Percentiles rank a stretch among this genome's conserved stretches.
These are phyloP conservation scores for Annulohypoxylon moriforme DNA, from an alignment of 495 filamentous ascomycete species.

Conservation along the genomic window DNA sequence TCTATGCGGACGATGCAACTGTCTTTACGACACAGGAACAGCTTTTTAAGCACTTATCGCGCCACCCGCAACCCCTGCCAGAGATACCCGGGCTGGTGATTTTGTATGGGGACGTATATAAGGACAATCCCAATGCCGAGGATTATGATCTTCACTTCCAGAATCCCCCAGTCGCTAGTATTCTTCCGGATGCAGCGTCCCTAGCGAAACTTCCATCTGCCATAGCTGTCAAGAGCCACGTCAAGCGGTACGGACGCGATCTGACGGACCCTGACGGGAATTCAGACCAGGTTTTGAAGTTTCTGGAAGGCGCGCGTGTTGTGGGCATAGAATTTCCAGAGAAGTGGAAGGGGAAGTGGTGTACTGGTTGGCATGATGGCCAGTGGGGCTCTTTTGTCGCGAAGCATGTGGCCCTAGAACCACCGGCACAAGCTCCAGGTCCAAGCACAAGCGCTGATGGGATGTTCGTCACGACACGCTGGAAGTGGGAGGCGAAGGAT, in stretches of 20 bases:
- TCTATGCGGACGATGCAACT: constrained; percentile 53
- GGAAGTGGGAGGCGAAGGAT: constrained; percentile 54
- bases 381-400: constrained; percentile 55
- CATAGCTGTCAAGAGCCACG: constrained; percentile 48
- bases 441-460: constrained; percentile 26
- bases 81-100: constrained; percentile 51
- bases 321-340: constrained; percentile 59
- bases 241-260: constrained; percentile 46
- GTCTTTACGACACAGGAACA: constrained; percentile 50
- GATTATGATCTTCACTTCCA: constrained; percentile 60
- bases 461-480: constrained; percentile 53
- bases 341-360: constrained; percentile 59
- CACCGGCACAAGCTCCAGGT: constrained; percentile 41
- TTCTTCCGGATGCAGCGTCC: constrained; percentile 46
- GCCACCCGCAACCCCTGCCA: constrained; percentile 55
- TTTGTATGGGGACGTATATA: constrained; percentile 50
- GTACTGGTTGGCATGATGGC: constrained; percentile 60
- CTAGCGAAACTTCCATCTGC: constrained; percentile 50
- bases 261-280: constrained; percentile 51
- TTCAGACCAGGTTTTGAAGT: constrained; percentile 54
- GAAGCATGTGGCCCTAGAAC: constrained; percentile 50
- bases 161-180: constrained; percentile 45
- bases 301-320: constrained; percentile 57
- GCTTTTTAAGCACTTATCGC: constrained; percentile 51
- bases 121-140: constrained; percentile 32